A percentile compares a stretch with the other conserved stretches of the same genome.
phyloP scores from a whole-genome alignment of 768 basidiomycete species.

The Kwoniella mangroviensis region DNA sequence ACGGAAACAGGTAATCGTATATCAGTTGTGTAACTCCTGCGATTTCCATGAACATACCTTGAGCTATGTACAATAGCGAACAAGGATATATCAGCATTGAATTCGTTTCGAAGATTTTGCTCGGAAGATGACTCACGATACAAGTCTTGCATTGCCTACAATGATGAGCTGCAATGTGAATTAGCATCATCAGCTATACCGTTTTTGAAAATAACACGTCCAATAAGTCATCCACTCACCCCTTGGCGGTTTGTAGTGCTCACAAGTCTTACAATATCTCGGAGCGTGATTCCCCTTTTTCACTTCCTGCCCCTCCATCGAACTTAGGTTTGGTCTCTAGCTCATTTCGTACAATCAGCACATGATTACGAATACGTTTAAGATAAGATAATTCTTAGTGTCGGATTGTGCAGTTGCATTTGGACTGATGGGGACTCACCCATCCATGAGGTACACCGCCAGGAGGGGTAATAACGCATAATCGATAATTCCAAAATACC shows the following conservation, averaged over 20 bases:
- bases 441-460: slow-evolving; percentile 76
- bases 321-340: slow-evolving; percentile 75
- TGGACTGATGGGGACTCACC: slow-evolving; percentile 63
- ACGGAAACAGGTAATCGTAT: not conserved
- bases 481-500: slow-evolving; percentile 85
- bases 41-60: slow-evolving; percentile 72
- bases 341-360: not conserved
- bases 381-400: too few relatives aligned
- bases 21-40: not conserved
- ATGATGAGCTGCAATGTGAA: slow-evolving; percentile 69
- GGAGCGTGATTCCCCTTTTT: slow-evolving; percentile 84
- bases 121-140: slow-evolving; percentile 49
- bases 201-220: not conserved
- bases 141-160: slow-evolving; percentile 84
- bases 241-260: slow-evolving; percentile 80
- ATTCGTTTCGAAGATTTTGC: not conserved
- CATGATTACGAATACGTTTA: too few relatives aligned
- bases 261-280: slow-evolving; percentile 84
- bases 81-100: too few relatives aligned
- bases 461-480: slow-evolving; percentile 81
- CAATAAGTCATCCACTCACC: slow-evolving; percentile 28
- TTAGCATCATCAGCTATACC: not conserved
- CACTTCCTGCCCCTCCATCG: slow-evolving; percentile 78
- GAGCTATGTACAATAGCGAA: slow-evolving; percentile 61
- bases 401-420: too few relatives aligned